A percentile compares a stretch with the other conserved stretches of the same genome.
These are phyloP conservation scores for Pholiota molesta DNA, from an alignment of 768 basidiomycete genomes.

Conservation along the genomic window DNA sequence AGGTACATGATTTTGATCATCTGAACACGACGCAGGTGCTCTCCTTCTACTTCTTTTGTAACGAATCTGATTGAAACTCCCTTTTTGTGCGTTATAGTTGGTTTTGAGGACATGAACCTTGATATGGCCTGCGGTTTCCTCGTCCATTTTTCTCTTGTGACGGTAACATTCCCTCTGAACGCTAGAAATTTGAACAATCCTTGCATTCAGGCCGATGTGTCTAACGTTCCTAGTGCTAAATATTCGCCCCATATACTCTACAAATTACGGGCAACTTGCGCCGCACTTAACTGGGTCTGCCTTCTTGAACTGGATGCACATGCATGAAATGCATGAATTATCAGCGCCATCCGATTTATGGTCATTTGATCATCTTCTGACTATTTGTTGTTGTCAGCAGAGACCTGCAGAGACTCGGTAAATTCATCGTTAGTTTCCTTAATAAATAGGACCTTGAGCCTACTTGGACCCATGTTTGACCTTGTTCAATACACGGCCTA, in stretches of 20 bases:
- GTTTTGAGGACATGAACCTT: neutral
- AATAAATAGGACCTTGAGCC: too few species aligned
- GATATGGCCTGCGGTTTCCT: neutral
- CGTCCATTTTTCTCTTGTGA: neutral
- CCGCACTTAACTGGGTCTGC: neutral
- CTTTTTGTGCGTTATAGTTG: neutral
- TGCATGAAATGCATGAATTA: too few species aligned
- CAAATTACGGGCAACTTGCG: neutral
- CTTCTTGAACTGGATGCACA: neutral
- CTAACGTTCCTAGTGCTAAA: neutral
- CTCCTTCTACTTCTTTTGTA: neutral
- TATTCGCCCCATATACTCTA: neutral
- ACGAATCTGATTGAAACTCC: neutral
- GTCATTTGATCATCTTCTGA: neutral
- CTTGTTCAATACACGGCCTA: neutral
- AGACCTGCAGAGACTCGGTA: too few species aligned
- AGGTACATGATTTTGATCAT: neutral
- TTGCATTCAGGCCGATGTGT: neutral
- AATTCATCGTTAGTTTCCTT: too few species aligned
- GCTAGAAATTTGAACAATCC: neutral
- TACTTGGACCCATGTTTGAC: neutral
- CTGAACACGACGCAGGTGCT: conserved; percentile 1
- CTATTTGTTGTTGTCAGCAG: neutral
- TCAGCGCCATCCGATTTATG: neutral
- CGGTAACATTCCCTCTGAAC: neutral